Evolutionary conservation across 2,329 filamentous ascomycete species (phyloP).

Genomic region (Fusarium sp.): DNA sequence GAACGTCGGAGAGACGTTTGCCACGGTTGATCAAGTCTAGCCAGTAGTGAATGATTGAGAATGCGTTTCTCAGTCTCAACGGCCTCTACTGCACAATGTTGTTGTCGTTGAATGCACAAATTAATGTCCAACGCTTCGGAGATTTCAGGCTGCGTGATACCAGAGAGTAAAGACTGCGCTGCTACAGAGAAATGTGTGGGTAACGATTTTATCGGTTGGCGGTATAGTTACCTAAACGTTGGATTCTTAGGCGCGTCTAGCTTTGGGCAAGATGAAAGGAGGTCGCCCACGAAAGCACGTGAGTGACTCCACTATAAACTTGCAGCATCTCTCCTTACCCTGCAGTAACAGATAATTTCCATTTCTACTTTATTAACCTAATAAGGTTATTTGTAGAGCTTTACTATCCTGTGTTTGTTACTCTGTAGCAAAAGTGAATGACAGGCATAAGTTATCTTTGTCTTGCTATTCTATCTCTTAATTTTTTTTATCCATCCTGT

Average conservation of each 20-base stretch:
- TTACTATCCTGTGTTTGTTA: no score
- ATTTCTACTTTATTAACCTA: no score
- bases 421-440: no score
- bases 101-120: background rate
- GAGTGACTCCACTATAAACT: background rate
- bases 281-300: slow-evolving; percentile 15
- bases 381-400: no score
- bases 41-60: background rate
- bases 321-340: background rate
- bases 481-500: no score
- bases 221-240: background rate
- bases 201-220: background rate
- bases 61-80: background rate
- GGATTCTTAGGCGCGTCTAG: background rate
- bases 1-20: background rate
- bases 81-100: background rate
- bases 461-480: no score
- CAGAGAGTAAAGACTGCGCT: background rate
- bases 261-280: background rate
- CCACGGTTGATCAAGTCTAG: background rate
- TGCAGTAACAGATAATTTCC: no score
- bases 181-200: background rate
- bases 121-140: background rate
- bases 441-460: no score
- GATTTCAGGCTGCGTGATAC: background rate